Percentiles rank a stretch among this genome's conserved stretches.
Conservation (phyloP, 2,329 filamentous ascomycete genomes). For the Epichloe gansuensis region DNA sequence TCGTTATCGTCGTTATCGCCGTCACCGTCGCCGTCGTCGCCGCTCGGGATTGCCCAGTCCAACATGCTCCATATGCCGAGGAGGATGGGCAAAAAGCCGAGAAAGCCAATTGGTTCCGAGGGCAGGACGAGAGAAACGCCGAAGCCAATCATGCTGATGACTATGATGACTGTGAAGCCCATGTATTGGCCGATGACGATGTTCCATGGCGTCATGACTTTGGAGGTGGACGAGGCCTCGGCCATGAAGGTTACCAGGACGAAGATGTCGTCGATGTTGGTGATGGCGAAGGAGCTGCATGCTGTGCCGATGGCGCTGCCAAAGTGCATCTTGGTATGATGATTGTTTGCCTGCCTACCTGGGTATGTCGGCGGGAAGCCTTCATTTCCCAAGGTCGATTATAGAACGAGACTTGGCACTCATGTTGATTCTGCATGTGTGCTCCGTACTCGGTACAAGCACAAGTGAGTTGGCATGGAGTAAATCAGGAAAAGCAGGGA, state of each 20-base stretch:
- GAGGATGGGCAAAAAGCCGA: conserved; percentile 21
- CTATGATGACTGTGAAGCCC: conserved; percentile 22
- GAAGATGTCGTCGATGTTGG: conserved; percentile 26
- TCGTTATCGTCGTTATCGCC: too few relatives aligned
- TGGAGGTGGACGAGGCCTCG: conserved; percentile 16
- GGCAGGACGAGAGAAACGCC: conserved; percentile 19
- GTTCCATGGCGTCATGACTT: conserved; percentile 11
- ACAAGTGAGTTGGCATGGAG: too few relatives aligned
- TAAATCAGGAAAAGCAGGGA: too few relatives aligned
- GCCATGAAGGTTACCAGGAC: conserved; percentile 25
- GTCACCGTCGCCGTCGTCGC: too few relatives aligned
- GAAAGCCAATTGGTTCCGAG: conserved; percentile 23
- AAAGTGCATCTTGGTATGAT: conserved; percentile 8
- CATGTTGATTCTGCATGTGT: too few relatives aligned
- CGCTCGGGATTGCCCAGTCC: conserved; percentile 1
- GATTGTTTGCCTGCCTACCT: background rate
- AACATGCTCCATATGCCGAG: conserved; percentile 20
- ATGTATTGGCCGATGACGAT: conserved; percentile 17
- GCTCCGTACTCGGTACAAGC: too few relatives aligned
- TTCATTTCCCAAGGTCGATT: too few relatives aligned
- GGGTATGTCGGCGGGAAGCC: too few relatives aligned
- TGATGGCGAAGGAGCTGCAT: conserved; percentile 17
- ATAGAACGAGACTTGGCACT: too few relatives aligned
- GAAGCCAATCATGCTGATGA: conserved; percentile 24
- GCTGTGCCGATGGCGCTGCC: conserved; percentile 15